Percentiles rank a stretch among this genome's conserved stretches.
Conservation (phyloP, 2,329 filamentous ascomycete genomes). For the Berkeleyomyces basicola region DNA sequence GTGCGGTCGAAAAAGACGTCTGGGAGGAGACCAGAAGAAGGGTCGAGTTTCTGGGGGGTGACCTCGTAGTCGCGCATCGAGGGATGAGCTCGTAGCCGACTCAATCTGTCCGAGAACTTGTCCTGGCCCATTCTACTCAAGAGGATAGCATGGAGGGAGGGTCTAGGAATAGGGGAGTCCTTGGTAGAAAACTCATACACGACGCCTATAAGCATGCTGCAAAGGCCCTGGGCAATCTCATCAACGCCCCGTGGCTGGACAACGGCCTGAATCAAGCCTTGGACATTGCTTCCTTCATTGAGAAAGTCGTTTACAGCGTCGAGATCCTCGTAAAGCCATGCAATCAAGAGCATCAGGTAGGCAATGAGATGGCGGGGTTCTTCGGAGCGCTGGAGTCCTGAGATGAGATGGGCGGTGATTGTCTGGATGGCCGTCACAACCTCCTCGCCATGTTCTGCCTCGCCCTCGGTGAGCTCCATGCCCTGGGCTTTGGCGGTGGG, state of each 20-base stretch:
- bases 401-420: conserved; percentile 70
- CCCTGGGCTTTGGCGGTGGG: conserved; percentile 61
- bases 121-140: conserved; percentile 65
- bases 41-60: conserved; percentile 49
- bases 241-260: conserved; percentile 42
- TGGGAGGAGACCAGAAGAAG: conserved; percentile 39
- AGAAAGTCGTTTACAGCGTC: conserved; percentile 87
- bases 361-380: conserved; percentile 68
- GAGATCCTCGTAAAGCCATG: conserved; percentile 84
- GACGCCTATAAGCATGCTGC: conserved; percentile 68
- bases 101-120: conserved; percentile 69
- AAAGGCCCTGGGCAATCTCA: conserved; percentile 61
- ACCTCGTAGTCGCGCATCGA: conserved; percentile 83
- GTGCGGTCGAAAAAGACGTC: conserved; percentile 72
- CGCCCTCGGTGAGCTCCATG: conserved; percentile 73
- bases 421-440: conserved; percentile 88
- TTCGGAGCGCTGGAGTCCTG: conserved; percentile 56
- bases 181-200: conserved; percentile 96
- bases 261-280: conserved; percentile 63
- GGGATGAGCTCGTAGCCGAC: conserved; percentile 59
- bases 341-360: conserved; percentile 75
- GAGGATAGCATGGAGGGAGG: conserved; percentile 65
- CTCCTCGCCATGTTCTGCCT: conserved; percentile 79
- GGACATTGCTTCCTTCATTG: conserved; percentile 80
- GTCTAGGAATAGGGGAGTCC: conserved; percentile 76